Evolutionary conservation across 257 asterid genomes (phyloP).

Genomic region (Cruciata laevipes): DNA sequence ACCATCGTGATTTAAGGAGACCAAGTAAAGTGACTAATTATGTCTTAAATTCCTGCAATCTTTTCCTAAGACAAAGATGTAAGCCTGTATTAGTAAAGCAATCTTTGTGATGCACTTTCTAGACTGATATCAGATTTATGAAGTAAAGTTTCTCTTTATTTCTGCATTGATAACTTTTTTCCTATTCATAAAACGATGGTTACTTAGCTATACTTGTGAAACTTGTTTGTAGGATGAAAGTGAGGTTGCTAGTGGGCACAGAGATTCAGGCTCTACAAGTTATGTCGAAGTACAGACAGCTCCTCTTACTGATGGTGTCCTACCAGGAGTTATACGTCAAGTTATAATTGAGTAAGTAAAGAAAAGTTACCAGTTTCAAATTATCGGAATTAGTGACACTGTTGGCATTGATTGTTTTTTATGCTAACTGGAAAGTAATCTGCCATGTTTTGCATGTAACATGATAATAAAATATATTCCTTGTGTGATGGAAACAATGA

Average conservation of each 20-base stretch:
- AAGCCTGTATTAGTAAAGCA: neutral
- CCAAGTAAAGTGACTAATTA: neutral
- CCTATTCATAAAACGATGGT: neutral
- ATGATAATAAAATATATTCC: neutral
- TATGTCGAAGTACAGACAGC: conserved; percentile 75
- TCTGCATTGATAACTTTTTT: neutral
- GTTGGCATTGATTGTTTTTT: neutral
- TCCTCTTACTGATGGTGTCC: conserved; percentile 65
- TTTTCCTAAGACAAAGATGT: neutral
- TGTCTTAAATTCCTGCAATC: neutral
- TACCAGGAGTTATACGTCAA: conserved; percentile 90
- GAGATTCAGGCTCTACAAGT: conserved; percentile 20
- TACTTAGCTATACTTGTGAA: neutral
- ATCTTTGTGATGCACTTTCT: neutral
- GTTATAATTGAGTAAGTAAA: conserved; percentile 65
- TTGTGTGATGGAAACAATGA: neutral
- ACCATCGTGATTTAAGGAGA: neutral
- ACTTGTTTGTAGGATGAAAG: conserved; percentile 39
- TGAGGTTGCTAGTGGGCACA: conserved; percentile 23
- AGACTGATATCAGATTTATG: neutral
- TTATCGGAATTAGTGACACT: neutral
- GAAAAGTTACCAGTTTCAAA: neutral
- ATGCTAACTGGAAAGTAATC: neutral
- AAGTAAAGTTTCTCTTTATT: neutral
- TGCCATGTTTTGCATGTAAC: neutral